These are phyloP conservation scores for Penicillium sp. DNA, from an alignment of 2,329 filamentous ascomycete species.

Conservation along the genomic window DNA sequence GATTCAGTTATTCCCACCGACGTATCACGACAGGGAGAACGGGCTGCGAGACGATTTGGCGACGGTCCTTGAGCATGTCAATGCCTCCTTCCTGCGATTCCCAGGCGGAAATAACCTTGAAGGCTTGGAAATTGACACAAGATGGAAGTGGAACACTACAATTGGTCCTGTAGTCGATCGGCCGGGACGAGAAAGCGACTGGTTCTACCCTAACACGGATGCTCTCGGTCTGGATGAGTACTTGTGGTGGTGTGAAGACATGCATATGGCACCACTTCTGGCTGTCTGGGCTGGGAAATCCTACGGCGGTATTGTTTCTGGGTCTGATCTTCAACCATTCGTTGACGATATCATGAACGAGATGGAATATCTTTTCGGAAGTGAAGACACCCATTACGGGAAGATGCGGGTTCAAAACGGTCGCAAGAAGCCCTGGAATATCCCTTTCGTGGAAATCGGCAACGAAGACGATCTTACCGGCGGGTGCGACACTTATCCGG, in stretches of 20 bases:
- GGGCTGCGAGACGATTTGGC: slow-evolving; percentile 56
- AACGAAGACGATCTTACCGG: slow-evolving; percentile 63
- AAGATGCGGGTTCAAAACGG: slow-evolving; percentile 55
- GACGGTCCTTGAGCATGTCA: slow-evolving; percentile 50
- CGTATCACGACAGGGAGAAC: slow-evolving; percentile 41
- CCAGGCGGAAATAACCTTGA: slow-evolving; percentile 62
- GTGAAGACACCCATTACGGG: slow-evolving; percentile 53
- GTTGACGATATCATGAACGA: slow-evolving; percentile 60
- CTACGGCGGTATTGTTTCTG: slow-evolving; percentile 46
- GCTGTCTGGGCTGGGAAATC: slow-evolving; percentile 57
- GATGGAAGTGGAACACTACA: slow-evolving; percentile 43
- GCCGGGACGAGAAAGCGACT: slow-evolving; percentile 54
- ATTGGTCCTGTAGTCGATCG: slow-evolving; percentile 42
- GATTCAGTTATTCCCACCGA: slow-evolving; percentile 28
- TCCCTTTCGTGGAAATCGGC: slow-evolving; percentile 61
- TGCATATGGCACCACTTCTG: slow-evolving; percentile 54
- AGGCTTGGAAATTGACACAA: slow-evolving; percentile 26
- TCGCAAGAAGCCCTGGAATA: slow-evolving; percentile 55
- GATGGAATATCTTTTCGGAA: slow-evolving; percentile 59
- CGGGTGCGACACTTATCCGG: slow-evolving; percentile 47
- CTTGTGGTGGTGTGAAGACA: slow-evolving; percentile 57
- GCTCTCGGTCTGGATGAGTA: slow-evolving; percentile 60
- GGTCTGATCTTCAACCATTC: slow-evolving; percentile 51
- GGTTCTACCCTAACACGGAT: slow-evolving; percentile 59
- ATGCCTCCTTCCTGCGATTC: slow-evolving; percentile 58